Percentiles rank a stretch among this genome's conserved stretches.
Evolutionary conservation across 345 rosid species (phyloP).

Genomic region (Nephelium lappaceum): DNA sequence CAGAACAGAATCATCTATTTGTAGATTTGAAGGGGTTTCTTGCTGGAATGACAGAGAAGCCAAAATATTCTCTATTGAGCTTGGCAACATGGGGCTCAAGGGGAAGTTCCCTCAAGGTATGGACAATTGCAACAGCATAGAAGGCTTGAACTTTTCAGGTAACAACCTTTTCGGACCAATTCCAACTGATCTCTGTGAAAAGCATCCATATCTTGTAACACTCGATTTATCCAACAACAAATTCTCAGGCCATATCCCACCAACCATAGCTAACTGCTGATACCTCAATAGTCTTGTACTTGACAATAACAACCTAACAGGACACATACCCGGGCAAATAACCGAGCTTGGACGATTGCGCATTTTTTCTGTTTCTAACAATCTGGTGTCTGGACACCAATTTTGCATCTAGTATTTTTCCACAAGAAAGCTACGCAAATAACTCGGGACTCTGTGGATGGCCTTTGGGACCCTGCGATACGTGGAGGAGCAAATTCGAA

Average conservation of each 20-base stretch:
- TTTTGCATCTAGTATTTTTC: neutral
- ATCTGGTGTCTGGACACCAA: constrained; percentile 24
- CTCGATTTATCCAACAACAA: neutral
- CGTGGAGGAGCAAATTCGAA: too few relatives aligned
- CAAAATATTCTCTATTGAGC: too few relatives aligned
- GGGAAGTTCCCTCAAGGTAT: neutral
- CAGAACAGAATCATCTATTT: too few relatives aligned
- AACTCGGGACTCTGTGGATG: constrained; percentile 31
- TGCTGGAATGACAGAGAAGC: too few relatives aligned
- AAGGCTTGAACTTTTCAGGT: neutral
- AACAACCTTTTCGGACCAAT: neutral
- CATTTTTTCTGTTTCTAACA: constrained; percentile 28
- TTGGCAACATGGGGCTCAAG: neutral
- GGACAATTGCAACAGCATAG: neutral
- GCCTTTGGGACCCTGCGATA: constrained; percentile 1
- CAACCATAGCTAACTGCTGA: neutral
- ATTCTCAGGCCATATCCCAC: neutral
- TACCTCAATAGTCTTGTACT: constrained; percentile 11
- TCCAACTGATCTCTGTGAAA: neutral
- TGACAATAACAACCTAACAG: constrained; percentile 23
- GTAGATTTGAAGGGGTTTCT: too few relatives aligned
- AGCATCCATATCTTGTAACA: neutral
- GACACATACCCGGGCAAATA: constrained; percentile 19
- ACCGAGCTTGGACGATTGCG: neutral
- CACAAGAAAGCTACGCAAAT: neutral